A percentile compares a stretch with the other conserved stretches of the same genome.
Evolutionary conservation across 208 protist genomes (phyloP).

Genomic region (Trypanosoma cruzi): DNA sequence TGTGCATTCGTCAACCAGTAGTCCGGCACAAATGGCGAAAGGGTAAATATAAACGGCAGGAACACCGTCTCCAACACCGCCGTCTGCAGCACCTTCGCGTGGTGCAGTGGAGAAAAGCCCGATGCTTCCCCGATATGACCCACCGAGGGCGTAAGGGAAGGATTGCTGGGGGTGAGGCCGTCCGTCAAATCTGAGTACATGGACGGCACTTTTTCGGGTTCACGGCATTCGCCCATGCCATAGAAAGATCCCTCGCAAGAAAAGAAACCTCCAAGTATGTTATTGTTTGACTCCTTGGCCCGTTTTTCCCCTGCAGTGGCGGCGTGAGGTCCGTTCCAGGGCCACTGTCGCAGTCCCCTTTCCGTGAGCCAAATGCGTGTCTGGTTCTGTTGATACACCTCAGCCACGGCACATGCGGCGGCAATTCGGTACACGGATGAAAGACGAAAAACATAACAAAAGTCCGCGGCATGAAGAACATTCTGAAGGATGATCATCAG

Average conservation of each 20-base stretch:
- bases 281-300: background rate
- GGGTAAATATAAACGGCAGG: slow-evolving; percentile 41
- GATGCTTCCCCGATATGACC: background rate
- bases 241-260: background rate
- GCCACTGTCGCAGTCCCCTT: background rate
- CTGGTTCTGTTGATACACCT: slow-evolving; percentile 52
- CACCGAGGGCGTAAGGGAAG: background rate
- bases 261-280: background rate
- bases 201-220: background rate
- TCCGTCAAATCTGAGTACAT: background rate
- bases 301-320: background rate
- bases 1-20: slow-evolving; percentile 36
- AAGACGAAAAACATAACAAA: slow-evolving; percentile 49
- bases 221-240: background rate
- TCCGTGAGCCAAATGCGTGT: background rate
- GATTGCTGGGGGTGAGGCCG: background rate
- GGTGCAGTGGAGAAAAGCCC: slow-evolving; percentile 24
- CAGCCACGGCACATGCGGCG: slow-evolving; percentile 33
- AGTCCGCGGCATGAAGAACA: slow-evolving; percentile 56
- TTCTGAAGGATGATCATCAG: slow-evolving; percentile 54
- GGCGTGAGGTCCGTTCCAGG: background rate
- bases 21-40: slow-evolving; percentile 48
- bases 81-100: slow-evolving; percentile 52
- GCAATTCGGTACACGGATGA: slow-evolving; percentile 42
- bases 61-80: slow-evolving; percentile 48